Evolutionary conservation across 169 alveolate genomes (phyloP).

Genomic region (Eimeria necatrix): DNA sequence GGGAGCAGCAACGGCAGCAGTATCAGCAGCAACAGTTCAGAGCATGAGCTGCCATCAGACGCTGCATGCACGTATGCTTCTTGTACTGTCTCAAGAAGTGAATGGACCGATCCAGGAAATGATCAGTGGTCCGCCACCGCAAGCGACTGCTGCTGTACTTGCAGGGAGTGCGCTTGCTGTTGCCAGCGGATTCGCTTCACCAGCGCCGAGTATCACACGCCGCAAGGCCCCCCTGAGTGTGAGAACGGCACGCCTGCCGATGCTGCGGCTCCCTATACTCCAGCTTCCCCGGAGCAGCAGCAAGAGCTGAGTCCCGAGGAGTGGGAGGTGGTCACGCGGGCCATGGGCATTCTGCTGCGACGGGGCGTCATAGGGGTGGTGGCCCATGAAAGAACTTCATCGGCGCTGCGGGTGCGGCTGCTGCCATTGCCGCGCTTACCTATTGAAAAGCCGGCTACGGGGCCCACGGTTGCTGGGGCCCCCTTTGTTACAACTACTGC

Average conservation of each 20-base stretch:
- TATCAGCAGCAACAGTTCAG: background rate
- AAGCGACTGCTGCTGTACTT: background rate
- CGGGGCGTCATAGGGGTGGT: slow-evolving; percentile 36
- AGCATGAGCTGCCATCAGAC: too few relatives aligned
- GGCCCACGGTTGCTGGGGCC: background rate
- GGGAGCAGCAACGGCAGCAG: slow-evolving; percentile 27
- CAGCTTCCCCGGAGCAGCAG: background rate
- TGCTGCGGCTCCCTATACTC: background rate
- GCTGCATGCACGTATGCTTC: too few relatives aligned
- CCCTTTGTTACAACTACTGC: background rate
- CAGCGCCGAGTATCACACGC: slow-evolving; percentile 9
- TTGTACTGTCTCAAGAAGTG: too few relatives aligned
- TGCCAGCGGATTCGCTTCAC: background rate
- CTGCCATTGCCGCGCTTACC: background rate
- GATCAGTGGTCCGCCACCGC: background rate
- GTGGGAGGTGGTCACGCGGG: slow-evolving; percentile 23
- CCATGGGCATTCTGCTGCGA: background rate
- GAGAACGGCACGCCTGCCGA: background rate
- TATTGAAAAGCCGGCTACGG: background rate
- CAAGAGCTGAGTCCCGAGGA: slow-evolving; percentile 1
- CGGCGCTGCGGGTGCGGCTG: background rate
- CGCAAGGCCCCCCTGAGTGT: background rate
- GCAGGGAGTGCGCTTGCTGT: slow-evolving; percentile 12
- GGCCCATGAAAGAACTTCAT: background rate
- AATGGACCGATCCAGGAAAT: too few relatives aligned